These are phyloP conservation scores for Lanmaoa pseudosensibilis DNA, from an alignment of 768 basidiomycete genomes.

Conservation along the genomic window DNA sequence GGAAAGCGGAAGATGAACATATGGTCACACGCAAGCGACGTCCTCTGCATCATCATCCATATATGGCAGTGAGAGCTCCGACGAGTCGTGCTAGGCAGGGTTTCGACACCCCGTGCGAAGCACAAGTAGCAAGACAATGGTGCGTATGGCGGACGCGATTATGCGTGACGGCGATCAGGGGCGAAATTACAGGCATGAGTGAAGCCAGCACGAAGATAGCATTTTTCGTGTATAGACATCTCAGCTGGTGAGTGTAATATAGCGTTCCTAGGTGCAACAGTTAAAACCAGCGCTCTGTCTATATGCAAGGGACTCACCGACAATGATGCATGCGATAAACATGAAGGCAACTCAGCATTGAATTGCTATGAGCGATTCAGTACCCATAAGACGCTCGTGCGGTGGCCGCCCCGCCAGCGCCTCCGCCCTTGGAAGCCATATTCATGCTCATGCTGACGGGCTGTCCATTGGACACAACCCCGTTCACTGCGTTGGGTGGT, in stretches of 20 bases:
- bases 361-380: slow-evolving; percentile 18
- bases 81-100: background rate
- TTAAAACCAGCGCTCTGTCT: background rate
- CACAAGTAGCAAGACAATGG: slow-evolving; percentile 12
- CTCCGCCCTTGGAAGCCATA: slow-evolving; percentile 38
- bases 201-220: slow-evolving; percentile 18
- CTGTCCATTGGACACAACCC: slow-evolving; percentile 32
- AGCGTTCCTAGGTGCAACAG: slow-evolving; percentile 13
- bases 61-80: slow-evolving; percentile 13
- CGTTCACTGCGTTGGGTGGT: slow-evolving; percentile 28
- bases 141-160: slow-evolving; percentile 9
- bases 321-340: slow-evolving; percentile 6
- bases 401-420: slow-evolving; percentile 31
- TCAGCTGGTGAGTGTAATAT: slow-evolving; percentile 16
- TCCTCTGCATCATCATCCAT: slow-evolving; percentile 24
- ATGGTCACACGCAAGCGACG: slow-evolving; percentile 16
- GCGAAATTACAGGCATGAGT: slow-evolving; percentile 19
- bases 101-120: slow-evolving; percentile 2
- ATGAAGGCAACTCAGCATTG: slow-evolving; percentile 2
- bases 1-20: slow-evolving; percentile 23
- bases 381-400: slow-evolving; percentile 43
- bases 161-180: slow-evolving; percentile 13
- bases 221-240: slow-evolving; percentile 21
- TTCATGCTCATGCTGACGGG: slow-evolving; percentile 46
- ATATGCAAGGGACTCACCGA: slow-evolving; percentile 17